Evolutionary conservation across 108 stramenopile species (phyloP), one percentile per base, ranked within the genome.

Genomic region (Seminavis robusta): DNA sequence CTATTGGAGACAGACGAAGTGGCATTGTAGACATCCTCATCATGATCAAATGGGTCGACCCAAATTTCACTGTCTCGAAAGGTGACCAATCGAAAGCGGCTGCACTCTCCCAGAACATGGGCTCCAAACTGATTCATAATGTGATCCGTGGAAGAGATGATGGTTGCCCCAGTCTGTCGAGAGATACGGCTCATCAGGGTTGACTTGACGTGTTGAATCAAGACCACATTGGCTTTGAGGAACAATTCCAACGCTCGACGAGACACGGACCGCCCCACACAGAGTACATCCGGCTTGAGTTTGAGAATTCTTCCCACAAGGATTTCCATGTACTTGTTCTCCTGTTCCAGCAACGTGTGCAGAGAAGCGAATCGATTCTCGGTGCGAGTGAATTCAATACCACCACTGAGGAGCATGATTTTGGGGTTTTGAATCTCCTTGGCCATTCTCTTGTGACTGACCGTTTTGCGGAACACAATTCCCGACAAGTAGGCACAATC

Each of bases 321-420:
- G 28, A 97, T 95, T 69, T 96, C 83, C 66, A 93, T 94, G 73
- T 93, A 96, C 47, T 94, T 89, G 33, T 90, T 84, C 63, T 98
- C 98, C 56, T 88, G 86, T 57, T 96, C 98, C 37, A 96, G 58
- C 27, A 97, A 62, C 6, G 93, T 94, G 52, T 96, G 93, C 29
- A 97, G 53, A 0, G 88, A 94, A 4, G 90, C 83, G 25, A 48
- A 28, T 25, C 83, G 74, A 48, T 82, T 76, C 44, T 90, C 93
- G 9, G 83, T 76, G 39, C 97, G 80, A 4, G 92, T 91, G 56
- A 91, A 97, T 54, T 96, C 95, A 36, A 98, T 92, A 8, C 94
- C 94, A 6, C 93, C 94, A 43, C 83, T 79, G 13, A 98, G 47
- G 1, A 98, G 76, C 79, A 98, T 80, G 15, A 98, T 95, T 24